Evolutionary conservation across 2,329 filamentous ascomycete species (phyloP), one percentile per base, ranked within the genome.

Genomic region (Didymella glomerata): DNA sequence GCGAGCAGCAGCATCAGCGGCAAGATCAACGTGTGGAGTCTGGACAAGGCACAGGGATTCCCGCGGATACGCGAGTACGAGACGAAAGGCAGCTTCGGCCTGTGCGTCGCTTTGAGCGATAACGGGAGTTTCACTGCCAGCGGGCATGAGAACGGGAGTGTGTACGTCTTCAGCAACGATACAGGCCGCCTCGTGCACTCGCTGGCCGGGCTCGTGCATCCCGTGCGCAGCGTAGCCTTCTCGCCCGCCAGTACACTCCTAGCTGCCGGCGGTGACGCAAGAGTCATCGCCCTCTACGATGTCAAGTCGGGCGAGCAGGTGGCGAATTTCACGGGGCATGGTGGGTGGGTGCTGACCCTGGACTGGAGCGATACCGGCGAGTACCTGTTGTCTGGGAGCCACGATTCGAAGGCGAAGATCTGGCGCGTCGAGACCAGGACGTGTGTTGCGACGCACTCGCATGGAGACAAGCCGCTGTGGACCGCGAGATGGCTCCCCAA

Each of bases 121-220:
- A 90, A 99, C 76, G 94, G 93, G 52, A 88, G 86, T 63, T 90
- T 92, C 76, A 96, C 93, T 28, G 94, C 93, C 4, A 96, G 90
- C 51, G 95, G 95, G 0, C 94, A 99, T 78, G 91, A 97, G 76
- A 97, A 91, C 70, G 95, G 95, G 16, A 89, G 88, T 13, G 86
- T 98, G 63, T 97, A 97, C 79, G 88, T 99, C 62, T 99, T 98
- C 83, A 93, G 93, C 81, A 98, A 97, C 71, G 89, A 93, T 67
- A 92, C 90, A 0, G 91, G 92, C 3, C 87, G 92, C 53, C 86
- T 99, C 68, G 83, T 91, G 13, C 94, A 97, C 77, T 95, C 92
- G 8, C 82, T 99, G 24, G 89, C 92, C 54, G 93, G 93, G 6
- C 85, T 98, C 28, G 88, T 93, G 48, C 94, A 94, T 68, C 91